Percentiles rank a stretch among this genome's conserved stretches.
These are phyloP conservation scores for Theobroma cacao DNA, from an alignment of 345 rosid genomes.

Conservation along the genomic window DNA sequence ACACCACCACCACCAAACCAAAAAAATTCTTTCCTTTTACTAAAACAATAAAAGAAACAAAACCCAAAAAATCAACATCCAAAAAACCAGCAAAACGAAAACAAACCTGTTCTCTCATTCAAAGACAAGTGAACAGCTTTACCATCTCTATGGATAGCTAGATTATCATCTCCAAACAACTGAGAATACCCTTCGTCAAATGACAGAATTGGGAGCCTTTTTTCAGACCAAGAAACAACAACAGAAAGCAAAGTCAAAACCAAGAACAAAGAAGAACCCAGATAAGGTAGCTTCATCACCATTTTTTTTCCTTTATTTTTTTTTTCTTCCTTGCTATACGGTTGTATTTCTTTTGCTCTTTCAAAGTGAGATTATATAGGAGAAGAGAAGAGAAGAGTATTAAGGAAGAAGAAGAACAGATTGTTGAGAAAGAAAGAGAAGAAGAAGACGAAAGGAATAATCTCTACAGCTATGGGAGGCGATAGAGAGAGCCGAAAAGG, in stretches of 20 bases:
- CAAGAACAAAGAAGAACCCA: constrained; percentile 30
- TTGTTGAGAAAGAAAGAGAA: constrained; percentile 10
- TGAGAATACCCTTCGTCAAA: constrained; percentile 93
- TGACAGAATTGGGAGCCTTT: constrained; percentile 48
- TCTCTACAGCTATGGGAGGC: constrained; percentile 9
- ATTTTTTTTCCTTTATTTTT: constrained; percentile 10
- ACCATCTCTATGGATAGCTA: constrained; percentile 73
- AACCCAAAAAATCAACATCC: neutral
- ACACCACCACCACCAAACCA: neutral
- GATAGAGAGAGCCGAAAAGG: constrained; percentile 26
- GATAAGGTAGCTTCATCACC: constrained; percentile 22
- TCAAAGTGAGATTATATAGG: constrained; percentile 4
- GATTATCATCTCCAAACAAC: constrained; percentile 84
- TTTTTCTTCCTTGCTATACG: neutral
- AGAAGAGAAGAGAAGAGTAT: neutral
- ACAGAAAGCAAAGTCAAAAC: constrained; percentile 36
- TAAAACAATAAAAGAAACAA: neutral
- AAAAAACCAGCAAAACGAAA: neutral
- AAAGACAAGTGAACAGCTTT: constrained; percentile 76
- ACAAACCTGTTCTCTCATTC: constrained; percentile 85
- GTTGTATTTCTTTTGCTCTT: constrained; percentile 1
- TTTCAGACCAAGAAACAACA: constrained; percentile 53
- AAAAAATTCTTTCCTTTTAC: neutral
- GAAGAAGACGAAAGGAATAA: constrained; percentile 6
- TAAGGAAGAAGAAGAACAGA: neutral